Evolutionary conservation across 371 early-diverging fungal species (phyloP).

Genomic region (Rhizopus arrhizus): DNA sequence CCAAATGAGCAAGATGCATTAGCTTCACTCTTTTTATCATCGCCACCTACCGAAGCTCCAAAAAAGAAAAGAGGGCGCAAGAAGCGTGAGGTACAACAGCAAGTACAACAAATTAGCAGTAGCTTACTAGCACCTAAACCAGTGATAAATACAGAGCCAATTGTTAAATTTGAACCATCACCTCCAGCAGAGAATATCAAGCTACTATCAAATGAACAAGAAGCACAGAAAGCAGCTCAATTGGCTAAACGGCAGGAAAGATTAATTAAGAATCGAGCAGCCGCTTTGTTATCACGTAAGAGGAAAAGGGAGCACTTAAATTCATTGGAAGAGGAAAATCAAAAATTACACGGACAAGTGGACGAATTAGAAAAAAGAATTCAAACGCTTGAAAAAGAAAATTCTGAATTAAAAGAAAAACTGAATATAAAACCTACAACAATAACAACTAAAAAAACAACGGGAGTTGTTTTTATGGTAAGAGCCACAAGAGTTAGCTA

Average conservation of each 20-base stretch:
- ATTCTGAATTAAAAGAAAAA: constrained; percentile 29
- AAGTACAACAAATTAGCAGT: constrained; percentile 24
- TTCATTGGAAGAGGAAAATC: constrained; percentile 69
- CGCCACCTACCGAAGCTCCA: constrained; percentile 26
- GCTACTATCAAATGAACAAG: constrained; percentile 8
- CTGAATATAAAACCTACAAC: constrained; percentile 1
- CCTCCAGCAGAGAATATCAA: constrained; percentile 7
- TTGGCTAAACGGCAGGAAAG: constrained; percentile 79
- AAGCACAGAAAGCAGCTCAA: constrained; percentile 28
- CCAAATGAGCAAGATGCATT: background rate
- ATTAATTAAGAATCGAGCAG: constrained; percentile 88
- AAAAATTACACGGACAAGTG: constrained; percentile 40
- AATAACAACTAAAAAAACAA: constrained; percentile 31
- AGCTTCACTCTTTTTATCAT: background rate
- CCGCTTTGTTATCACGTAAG: constrained; percentile 86
- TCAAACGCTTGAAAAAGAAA: constrained; percentile 34
- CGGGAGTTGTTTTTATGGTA: constrained; percentile 76
- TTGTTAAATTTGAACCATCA: background rate
- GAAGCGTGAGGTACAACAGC: constrained; percentile 30
- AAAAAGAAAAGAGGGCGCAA: constrained; percentile 51
- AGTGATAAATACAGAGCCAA: too few relatives aligned
- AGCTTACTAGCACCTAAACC: constrained; percentile 27
- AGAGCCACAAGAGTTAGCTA: constrained; percentile 2
- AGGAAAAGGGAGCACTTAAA: constrained; percentile 84
- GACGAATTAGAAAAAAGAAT: constrained; percentile 23